These are phyloP conservation scores for Paramecium tetraurelia DNA, from an alignment of 73 alveolate species.

Conservation along the genomic window DNA sequence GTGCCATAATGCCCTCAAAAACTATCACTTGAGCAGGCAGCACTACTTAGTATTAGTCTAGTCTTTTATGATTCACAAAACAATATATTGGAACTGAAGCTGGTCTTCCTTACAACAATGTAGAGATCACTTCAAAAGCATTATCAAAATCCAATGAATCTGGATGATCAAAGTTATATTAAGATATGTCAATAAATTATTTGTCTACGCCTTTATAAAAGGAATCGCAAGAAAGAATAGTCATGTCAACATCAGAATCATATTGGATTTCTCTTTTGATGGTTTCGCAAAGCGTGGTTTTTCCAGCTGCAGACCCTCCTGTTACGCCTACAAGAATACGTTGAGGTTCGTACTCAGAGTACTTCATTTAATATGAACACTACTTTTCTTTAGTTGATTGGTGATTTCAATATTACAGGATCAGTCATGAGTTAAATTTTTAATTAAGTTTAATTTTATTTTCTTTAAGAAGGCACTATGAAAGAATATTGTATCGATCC, in stretches of 20 bases:
- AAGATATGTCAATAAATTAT: background rate
- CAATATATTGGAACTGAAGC: conserved; percentile 88
- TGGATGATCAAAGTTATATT: conserved; percentile 91
- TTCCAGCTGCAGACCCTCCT: conserved; percentile 99
- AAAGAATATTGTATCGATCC: background rate
- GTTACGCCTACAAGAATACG: conserved; percentile 87
- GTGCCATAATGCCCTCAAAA: conserved; percentile 96
- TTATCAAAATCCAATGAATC: conserved; percentile 90
- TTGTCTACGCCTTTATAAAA: conserved; percentile 61
- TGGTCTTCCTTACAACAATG: conserved; percentile 77
- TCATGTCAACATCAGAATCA: conserved; percentile 45
- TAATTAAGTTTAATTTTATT: background rate
- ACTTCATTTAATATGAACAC: background rate
- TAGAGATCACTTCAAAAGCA: conserved; percentile 67
- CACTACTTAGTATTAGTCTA: conserved; percentile 56
- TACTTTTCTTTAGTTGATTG: background rate
- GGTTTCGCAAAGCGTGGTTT: conserved; percentile 86
- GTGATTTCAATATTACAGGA: background rate
- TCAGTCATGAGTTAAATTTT: background rate
- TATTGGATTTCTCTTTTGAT: conserved; percentile 52
- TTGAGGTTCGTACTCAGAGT: conserved; percentile 21
- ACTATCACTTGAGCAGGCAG: conserved; percentile 85
- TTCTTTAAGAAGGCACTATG: background rate
- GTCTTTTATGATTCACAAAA: conserved; percentile 75
- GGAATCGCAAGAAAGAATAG: conserved; percentile 46